Evolutionary conservation across 345 rosid species (phyloP), one percentile per base, ranked within the genome.

Genomic region (Rhizophora mangle): DNA sequence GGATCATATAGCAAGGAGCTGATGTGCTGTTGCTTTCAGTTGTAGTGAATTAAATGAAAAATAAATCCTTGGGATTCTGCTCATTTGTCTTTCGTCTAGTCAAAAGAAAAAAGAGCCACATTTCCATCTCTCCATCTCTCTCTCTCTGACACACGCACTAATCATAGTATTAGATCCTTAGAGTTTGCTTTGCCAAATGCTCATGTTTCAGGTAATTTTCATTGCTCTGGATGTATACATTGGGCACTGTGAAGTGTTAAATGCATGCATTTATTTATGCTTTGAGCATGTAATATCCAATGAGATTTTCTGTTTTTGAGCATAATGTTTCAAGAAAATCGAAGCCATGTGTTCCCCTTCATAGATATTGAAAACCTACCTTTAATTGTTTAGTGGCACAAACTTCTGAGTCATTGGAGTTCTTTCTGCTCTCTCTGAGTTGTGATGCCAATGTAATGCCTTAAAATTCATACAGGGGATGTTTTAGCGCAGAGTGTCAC

Each of bases 281-380:
- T 49, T 46, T 47, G 53, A 18, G 68, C 18, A 39, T 31, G 18
- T 63, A 22, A 51, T 73, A 20, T 72, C 37, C 54, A 49, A 60
- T 34, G 18, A 7, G 59, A n/a, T n/a, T 53, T 53, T 20, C 37
- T 4, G 8, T 22, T 72, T 72, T 37, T 65, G 30, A 22, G 43
- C 49, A 18, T 3, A 64, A 18, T 29, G n/a, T 47, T 53, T 46
- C 9, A 11, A 47, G 8, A 11, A 27, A 37, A 30, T 36, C n/a
- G 8, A 57, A 54, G 37, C 55, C 13, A 8, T n/a, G 2, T 61
- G 19, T n/a, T 63, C 31, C n/a, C 54, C 52, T 56, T 18, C 36
- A 8, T 59, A 39, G 5, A 47, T 31, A 59, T 8, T n/a, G 9
- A 51, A 29, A 53, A 47, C 19, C 6, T 26, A 22, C 16, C 19